These are phyloP conservation scores for Sclerospora graminicola DNA, from an alignment of 352 stramenopile species.

Conservation along the genomic window DNA sequence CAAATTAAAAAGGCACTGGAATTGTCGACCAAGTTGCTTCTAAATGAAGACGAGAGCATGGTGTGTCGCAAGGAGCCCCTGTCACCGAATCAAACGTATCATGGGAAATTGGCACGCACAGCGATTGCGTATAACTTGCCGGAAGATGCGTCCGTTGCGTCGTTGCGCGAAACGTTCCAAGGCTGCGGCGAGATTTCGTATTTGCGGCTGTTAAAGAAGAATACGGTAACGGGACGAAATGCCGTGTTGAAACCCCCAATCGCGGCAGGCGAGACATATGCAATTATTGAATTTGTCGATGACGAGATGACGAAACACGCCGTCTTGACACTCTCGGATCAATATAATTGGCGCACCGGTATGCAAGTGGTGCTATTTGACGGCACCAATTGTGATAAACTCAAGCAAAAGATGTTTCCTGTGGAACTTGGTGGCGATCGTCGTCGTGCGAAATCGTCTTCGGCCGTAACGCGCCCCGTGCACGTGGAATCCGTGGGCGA, in stretches of 20 bases:
- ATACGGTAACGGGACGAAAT: slow-evolving; percentile 78
- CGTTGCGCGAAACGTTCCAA: slow-evolving; percentile 76
- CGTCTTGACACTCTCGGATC: slow-evolving; percentile 75
- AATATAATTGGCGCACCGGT: slow-evolving; percentile 82
- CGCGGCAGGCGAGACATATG: slow-evolving; percentile 77
- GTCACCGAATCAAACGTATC: slow-evolving; percentile 71
- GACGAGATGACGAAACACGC: slow-evolving; percentile 86
- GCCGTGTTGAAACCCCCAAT: slow-evolving; percentile 83
- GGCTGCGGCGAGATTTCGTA: slow-evolving; percentile 80
- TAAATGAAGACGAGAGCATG: slow-evolving; percentile 76
- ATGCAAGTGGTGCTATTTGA: slow-evolving; percentile 87
- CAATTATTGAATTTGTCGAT: slow-evolving; percentile 85
- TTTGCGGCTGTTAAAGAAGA: slow-evolving; percentile 83
- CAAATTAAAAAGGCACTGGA: slow-evolving; percentile 77
- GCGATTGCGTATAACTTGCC: slow-evolving; percentile 83
- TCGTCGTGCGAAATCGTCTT: slow-evolving; percentile 71
- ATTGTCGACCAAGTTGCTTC: slow-evolving; percentile 74
- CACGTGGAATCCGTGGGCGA: slow-evolving; percentile 79
- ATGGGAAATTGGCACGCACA: slow-evolving; percentile 76
- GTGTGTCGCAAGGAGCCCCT: slow-evolving; percentile 82
- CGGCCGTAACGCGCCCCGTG: slow-evolving; percentile 51
- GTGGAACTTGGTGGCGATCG: slow-evolving; percentile 63
- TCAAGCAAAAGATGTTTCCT: slow-evolving; percentile 87
- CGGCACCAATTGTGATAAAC: slow-evolving; percentile 79
- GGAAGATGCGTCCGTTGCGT: slow-evolving; percentile 77